Base-by-base conservation (phyloP, 129 eudicot species). In the Logfia minima region DNA sequence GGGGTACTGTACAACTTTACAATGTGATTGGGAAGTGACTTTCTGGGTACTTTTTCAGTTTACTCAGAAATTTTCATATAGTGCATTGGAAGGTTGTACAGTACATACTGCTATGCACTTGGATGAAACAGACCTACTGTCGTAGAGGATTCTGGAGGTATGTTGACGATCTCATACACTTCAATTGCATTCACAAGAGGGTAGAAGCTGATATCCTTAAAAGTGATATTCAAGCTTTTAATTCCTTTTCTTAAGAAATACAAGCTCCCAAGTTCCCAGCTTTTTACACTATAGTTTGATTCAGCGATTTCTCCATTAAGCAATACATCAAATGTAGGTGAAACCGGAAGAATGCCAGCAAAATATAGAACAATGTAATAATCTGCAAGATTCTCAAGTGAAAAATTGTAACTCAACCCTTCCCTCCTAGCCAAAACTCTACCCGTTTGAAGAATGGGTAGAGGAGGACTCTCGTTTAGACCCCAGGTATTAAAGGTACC, bases 271-370 rank as follows among this genome's bases (percentile, higher is more conserved):
- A 84, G 81, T 61, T 84, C 86, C 89, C 92, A 86, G 0, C 80
- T 82, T 18, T 71, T 62, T 7, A 93, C 96, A 0, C 89, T 86
- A 84, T 88, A 93, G 84, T 87, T 93, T 75, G 97, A 85, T 79
- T 79, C 82, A 61, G 86, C 84, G 53, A 87, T 52, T 1, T 82
- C 87, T 10, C 86, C 91, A 5, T 93, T 89, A 6, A 89, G 79
- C 59, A 93, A 43, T 51, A 93, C 83, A 79, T 93, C 92, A 37
- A 93, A 88, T 28, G 86, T 56, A n/a, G 97, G 90, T n/a, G 96
- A 85, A 24, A 90, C 92, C 0, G 96, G 98, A 70, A 93, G 86
- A 79, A 93, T 84, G 35, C 98, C 98, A 51, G 98, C 96, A 77
- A 90, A 88, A 80, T 90, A 90, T 66, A 93, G 87, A 76, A 89